These are phyloP conservation scores for Penicillium tannophilum DNA, from an alignment of 495 filamentous ascomycete genomes.

Conservation along the genomic window DNA sequence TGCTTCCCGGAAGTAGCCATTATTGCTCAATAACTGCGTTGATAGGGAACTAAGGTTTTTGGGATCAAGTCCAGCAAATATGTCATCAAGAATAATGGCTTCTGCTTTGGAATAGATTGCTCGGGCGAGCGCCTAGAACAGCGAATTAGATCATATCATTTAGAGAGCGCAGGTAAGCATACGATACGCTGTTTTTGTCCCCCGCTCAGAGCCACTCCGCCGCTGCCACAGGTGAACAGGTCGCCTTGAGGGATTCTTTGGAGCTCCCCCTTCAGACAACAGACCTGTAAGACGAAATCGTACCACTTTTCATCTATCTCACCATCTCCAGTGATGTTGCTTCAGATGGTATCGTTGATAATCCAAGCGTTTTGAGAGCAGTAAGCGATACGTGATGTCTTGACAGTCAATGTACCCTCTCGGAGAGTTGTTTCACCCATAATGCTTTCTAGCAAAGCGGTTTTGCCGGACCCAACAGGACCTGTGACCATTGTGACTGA, in stretches of 20 bases:
- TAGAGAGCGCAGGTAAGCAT: neutral
- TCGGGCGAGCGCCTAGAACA: neutral
- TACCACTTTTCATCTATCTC: neutral
- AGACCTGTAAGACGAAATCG: neutral
- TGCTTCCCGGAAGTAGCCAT: neutral
- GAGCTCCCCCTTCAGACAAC: neutral
- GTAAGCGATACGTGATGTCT: neutral
- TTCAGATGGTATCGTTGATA: neutral
- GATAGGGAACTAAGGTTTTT: neutral
- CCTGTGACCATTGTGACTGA: neutral
- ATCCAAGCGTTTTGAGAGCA: conserved; percentile 4
- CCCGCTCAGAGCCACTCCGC: neutral
- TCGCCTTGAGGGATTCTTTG: neutral
- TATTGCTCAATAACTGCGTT: neutral
- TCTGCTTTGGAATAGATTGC: neutral
- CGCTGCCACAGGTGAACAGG: neutral
- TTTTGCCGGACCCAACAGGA: conserved; percentile 4
- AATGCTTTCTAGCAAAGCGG: neutral
- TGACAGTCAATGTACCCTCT: neutral
- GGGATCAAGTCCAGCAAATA: neutral
- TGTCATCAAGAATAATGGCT: neutral
- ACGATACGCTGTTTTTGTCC: conserved; percentile 5
- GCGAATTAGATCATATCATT: neutral
- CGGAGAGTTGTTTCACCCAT: neutral
- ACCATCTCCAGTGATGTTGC: neutral